Percentiles rank a stretch among this genome's conserved stretches.
phyloP scores from a whole-genome alignment of 257 asterid genomes.

The Solanum corneliomulleri region DNA sequence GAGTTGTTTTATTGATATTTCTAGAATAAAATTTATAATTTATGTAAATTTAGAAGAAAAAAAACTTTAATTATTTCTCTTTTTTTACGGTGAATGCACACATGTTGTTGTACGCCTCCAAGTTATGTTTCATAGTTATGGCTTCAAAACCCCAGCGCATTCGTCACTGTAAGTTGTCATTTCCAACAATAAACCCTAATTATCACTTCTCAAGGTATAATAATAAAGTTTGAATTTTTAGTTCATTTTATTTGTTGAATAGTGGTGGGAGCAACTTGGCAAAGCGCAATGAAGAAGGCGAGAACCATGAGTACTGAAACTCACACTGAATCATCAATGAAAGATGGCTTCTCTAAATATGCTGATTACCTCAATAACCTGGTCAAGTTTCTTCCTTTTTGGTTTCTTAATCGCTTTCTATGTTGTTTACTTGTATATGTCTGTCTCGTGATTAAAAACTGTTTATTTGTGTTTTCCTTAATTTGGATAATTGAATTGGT shows the following conservation, averaged over 20 bases:
- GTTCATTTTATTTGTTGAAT: conserved; percentile 21
- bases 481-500: background rate
- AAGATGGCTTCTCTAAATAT: conserved; percentile 51
- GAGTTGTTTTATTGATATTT: no score
- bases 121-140: conserved; percentile 9
- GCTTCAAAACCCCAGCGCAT: conserved; percentile 45
- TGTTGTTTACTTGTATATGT: background rate
- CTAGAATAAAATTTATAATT: no score
- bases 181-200: background rate
- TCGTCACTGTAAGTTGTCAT: conserved; percentile 28
- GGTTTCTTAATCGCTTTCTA: background rate
- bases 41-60: no score
- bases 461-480: background rate
- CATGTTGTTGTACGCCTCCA: background rate
- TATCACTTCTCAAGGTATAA: background rate
- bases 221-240: background rate
- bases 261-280: conserved; percentile 36
- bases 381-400: conserved; percentile 13
- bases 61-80: background rate
- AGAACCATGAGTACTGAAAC: conserved; percentile 31
- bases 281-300: conserved; percentile 36
- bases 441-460: background rate
- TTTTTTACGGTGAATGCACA: background rate
- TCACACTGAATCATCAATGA: conserved; percentile 38
- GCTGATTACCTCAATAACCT: conserved; percentile 65